These are phyloP conservation scores for Mollisiaceae sp. DNA, from an alignment of 2,329 filamentous ascomycete species.

Conservation along the genomic window DNA sequence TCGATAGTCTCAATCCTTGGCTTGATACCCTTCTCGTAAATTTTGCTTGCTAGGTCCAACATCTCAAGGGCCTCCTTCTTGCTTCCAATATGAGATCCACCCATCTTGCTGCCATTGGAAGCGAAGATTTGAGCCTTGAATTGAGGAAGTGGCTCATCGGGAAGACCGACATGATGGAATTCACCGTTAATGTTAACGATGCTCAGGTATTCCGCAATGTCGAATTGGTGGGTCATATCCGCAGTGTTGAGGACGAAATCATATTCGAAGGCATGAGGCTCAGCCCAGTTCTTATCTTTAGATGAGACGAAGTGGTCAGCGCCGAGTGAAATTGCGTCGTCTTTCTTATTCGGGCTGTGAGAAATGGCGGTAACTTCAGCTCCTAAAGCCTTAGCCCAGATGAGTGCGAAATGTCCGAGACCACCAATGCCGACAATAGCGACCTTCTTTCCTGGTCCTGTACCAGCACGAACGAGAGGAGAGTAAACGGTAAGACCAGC, in stretches of 20 bases:
- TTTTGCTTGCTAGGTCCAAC: conserved; percentile 58
- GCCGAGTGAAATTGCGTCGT: conserved; percentile 64
- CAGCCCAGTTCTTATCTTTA: conserved; percentile 61
- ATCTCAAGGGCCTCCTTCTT: conserved; percentile 63
- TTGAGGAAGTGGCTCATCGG: conserved; percentile 54
- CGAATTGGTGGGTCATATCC: conserved; percentile 58
- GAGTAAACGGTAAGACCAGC: conserved; percentile 70
- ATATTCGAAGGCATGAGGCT: conserved; percentile 55
- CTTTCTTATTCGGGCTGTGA: conserved; percentile 60
- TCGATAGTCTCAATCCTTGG: conserved; percentile 58
- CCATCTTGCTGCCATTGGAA: conserved; percentile 39
- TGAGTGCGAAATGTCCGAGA: conserved; percentile 72
- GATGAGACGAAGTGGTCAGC: conserved; percentile 60
- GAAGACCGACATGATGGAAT: conserved; percentile 64
- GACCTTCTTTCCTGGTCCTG: conserved; percentile 60
- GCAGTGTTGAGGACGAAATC: conserved; percentile 58
- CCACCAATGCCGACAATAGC: conserved; percentile 76
- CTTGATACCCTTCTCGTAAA: conserved; percentile 55
- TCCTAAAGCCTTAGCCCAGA: conserved; percentile 72
- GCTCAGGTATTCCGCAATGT: conserved; percentile 56
- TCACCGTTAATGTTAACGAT: conserved; percentile 57
- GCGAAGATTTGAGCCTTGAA: conserved; percentile 50
- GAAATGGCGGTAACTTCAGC: conserved; percentile 71
- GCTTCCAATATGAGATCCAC: conserved; percentile 64
- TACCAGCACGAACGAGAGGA: conserved; percentile 54